Evolutionary conservation across 352 stramenopile genomes (phyloP).

Genomic region (Pythium dissimile): DNA sequence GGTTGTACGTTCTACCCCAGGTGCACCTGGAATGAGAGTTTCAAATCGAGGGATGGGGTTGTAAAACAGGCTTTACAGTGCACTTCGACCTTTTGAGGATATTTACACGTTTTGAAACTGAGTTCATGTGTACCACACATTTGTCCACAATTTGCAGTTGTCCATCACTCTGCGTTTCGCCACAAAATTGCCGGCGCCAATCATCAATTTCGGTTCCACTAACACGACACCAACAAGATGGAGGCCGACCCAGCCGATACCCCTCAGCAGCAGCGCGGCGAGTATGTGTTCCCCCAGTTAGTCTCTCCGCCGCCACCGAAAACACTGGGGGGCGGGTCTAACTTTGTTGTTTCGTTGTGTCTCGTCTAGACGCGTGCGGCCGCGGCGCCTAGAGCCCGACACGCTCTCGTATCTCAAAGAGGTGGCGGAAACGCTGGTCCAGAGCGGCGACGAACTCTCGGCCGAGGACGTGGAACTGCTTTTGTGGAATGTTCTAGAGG

Average conservation of each 20-base stretch:
- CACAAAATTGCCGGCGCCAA: neutral
- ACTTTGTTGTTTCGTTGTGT: neutral
- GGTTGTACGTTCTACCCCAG: too few species aligned
- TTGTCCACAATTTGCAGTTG: neutral
- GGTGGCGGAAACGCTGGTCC: constrained; percentile 70
- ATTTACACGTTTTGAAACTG: neutral
- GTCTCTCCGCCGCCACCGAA: neutral
- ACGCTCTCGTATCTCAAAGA: constrained; percentile 83
- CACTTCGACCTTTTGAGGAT: neutral
- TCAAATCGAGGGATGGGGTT: too few species aligned
- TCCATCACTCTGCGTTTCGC: neutral
- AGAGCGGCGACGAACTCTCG: constrained; percentile 45
- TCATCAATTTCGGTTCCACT: neutral
- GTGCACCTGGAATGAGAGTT: too few species aligned
- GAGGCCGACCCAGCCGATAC: neutral
- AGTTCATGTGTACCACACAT: neutral
- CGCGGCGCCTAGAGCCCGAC: constrained; percentile 69
- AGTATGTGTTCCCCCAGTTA: neutral
- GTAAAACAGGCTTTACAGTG: too few species aligned
- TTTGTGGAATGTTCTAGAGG: constrained; percentile 81
- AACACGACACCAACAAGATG: neutral
- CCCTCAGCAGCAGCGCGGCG: neutral
- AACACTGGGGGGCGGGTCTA: neutral
- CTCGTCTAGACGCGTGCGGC: constrained; percentile 48
- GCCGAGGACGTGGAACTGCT: constrained; percentile 57